Conservation (phyloP, 1,139 yeast species). For the Taphrina communis region DNA sequence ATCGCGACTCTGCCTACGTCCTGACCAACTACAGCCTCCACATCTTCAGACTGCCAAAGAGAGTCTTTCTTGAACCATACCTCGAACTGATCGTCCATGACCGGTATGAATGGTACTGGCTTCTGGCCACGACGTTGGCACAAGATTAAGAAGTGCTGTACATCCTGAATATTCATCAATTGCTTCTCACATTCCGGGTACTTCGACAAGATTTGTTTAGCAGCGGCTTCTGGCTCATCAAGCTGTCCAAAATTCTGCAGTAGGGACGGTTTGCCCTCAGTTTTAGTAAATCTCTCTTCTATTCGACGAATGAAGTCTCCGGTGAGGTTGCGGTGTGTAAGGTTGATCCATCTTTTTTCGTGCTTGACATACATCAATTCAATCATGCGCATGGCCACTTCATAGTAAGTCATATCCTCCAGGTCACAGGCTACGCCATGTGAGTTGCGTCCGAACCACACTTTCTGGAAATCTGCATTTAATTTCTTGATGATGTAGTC, state of each 20-base stretch:
- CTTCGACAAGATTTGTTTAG: slow-evolving; percentile 65
- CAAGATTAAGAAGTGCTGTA: slow-evolving; percentile 85
- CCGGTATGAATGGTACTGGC: slow-evolving; percentile 98
- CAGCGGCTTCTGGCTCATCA: slow-evolving; percentile 66
- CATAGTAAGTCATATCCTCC: slow-evolving; percentile 93
- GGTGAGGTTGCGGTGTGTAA: slow-evolving; percentile 79
- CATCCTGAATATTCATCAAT: slow-evolving; percentile 91
- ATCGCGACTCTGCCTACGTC: slow-evolving; percentile 99
- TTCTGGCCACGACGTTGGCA: slow-evolving; percentile 86
- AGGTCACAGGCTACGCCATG: slow-evolving; percentile 67
- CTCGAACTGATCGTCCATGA: slow-evolving; percentile 90
- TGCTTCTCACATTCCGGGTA: slow-evolving; percentile 79
- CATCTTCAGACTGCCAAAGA: slow-evolving; percentile 97
- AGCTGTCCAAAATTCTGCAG: slow-evolving; percentile 75
- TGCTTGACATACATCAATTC: slow-evolving; percentile 86
- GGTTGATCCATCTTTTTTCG: slow-evolving; percentile 86
- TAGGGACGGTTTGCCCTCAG: slow-evolving; percentile 60
- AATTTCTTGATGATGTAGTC: slow-evolving; percentile 82
- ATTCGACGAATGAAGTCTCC: slow-evolving; percentile 90
- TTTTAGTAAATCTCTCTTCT: slow-evolving; percentile 88
- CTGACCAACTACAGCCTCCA: slow-evolving; percentile 92
- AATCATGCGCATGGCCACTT: slow-evolving; percentile 84
- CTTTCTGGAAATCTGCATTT: slow-evolving; percentile 95
- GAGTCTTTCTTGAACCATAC: slow-evolving; percentile 98
- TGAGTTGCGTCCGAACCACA: slow-evolving; percentile 88